phyloP scores from a whole-genome alignment of 2,329 filamentous ascomycete genomes.

The Microascus cirrosus region DNA sequence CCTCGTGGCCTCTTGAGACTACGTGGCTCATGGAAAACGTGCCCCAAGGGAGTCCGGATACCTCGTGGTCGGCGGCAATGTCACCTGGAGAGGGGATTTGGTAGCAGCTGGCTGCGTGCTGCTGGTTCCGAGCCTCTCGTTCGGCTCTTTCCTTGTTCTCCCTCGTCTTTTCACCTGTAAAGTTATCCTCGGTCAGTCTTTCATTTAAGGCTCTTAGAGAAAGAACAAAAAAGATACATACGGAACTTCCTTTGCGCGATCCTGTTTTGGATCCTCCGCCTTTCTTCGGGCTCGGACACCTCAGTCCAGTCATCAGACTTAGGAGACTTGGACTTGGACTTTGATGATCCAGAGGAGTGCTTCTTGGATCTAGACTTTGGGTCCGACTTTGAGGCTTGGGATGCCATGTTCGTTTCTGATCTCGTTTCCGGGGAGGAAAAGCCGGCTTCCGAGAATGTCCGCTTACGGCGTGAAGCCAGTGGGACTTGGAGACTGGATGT shows the following conservation, averaged over 20 bases:
- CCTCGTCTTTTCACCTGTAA: conserved; percentile 55
- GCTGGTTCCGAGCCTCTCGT: conserved; percentile 50
- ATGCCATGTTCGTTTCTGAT: conserved; percentile 16
- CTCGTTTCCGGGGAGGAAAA: conserved; percentile 19
- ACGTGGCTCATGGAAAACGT: conserved; percentile 50
- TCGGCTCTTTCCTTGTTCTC: conserved; percentile 56
- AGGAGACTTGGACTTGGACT: conserved; percentile 23
- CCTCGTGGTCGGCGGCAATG: conserved; percentile 34
- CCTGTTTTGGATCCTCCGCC: conserved; percentile 65
- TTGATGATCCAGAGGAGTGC: conserved; percentile 17
- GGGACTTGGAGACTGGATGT: not conserved
- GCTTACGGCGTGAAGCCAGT: conserved; percentile 6
- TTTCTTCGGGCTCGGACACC: conserved; percentile 58
- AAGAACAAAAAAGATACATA: conserved; percentile 26
- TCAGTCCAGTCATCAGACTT: conserved; percentile 57
- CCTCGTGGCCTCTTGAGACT: conserved; percentile 37
- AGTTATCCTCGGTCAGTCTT: not conserved
- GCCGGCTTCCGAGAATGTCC: conserved; percentile 8
- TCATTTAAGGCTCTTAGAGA: not conserved
- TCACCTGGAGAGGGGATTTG: conserved; percentile 47
- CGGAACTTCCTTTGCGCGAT: conserved; percentile 67
- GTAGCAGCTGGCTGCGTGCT: conserved; percentile 54
- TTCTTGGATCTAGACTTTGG: conserved; percentile 15
- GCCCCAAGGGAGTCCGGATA: conserved; percentile 63
- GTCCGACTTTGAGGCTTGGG: conserved; percentile 13